Evolutionary conservation across 768 basidiomycete genomes (phyloP), one percentile per base, ranked within the genome.

Genomic region (Tylopilus balloui): DNA sequence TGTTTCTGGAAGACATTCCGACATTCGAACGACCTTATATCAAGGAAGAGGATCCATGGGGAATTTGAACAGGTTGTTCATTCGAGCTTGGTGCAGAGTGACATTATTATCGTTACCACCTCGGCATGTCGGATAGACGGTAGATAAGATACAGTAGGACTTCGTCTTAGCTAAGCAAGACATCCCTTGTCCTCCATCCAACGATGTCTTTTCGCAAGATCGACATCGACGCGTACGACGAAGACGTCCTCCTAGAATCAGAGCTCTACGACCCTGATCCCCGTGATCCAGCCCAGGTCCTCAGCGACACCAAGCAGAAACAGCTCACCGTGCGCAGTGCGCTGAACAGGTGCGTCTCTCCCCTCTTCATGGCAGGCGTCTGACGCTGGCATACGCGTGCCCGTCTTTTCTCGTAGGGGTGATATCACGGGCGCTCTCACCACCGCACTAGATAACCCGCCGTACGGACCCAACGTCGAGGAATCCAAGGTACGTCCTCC

Each of bases 211-310:
- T 92, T 70, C 78, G 94, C 59, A 94, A 93, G 71, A 92, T 96
- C 71, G 86, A 97, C 72, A 86, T 97, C 62, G 95, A 98, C 72
- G 77, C 73, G 34, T 91, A 83, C 71, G 95, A 98, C 64, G 95
- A 97, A 67, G 95, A 97, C 60, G 78, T 83, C 20, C 70, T 97
- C 7, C 79, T 84, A 38, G 88, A 93, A 50, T 80, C 79, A 14
- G 92, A 95, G 56, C 80, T 97, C 24, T 94, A 86, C 65, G 86
- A 89, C 25, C 78, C 87, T 3, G 93, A 97, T 63, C 86, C 90
- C 7, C 76, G 92, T 45, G 80, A 82, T 42, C 84, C 92, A 3
- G 72, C 78, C 0, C 83, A 86, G 52, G 84, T 86, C 24, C 66
- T 91, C 42, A 76, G 73, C 35, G 91, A 93, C 47, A 81, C 89